These are phyloP conservation scores for Luffa acutangula DNA, from an alignment of 306 rosid genomes.

Conservation along the genomic window DNA sequence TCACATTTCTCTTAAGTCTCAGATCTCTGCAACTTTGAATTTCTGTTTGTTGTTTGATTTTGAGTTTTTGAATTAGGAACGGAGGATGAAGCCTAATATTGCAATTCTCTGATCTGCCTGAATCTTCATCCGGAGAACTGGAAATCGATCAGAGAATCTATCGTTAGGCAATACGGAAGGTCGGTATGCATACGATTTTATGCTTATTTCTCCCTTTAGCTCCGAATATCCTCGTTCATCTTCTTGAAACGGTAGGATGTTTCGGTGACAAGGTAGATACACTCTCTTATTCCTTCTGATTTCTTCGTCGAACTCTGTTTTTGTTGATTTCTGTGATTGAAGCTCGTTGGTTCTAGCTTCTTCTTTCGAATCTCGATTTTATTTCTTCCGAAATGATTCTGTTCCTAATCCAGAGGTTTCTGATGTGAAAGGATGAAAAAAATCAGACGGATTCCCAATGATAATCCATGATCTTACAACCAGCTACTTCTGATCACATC, in stretches of 20 bases:
- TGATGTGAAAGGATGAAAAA: conserved; percentile 9
- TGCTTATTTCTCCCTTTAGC: conserved; percentile 8
- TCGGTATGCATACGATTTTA: neutral
- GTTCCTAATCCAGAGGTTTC: neutral
- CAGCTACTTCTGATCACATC: conserved; percentile 19
- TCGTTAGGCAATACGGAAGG: conserved; percentile 6
- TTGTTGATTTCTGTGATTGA: neutral
- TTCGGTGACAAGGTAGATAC: conserved; percentile 5
- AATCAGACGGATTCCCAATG: conserved; percentile 21
- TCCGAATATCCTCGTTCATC: neutral
- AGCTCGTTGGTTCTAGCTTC: neutral
- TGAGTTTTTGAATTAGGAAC: neutral
- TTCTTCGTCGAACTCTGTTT: neutral
- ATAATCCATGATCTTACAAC: conserved; percentile 10
- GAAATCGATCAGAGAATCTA: conserved; percentile 7
- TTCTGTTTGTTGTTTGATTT: neutral
- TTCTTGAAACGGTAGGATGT: neutral
- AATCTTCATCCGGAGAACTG: neutral
- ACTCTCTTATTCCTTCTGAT: neutral
- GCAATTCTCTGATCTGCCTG: conserved; percentile 7
- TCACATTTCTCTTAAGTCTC: no score
- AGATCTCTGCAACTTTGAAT: neutral
- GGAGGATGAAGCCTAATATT: conserved; percentile 11
- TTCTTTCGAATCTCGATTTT: neutral
- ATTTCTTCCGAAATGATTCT: neutral